These are phyloP conservation scores for Plantago ovata DNA, from an alignment of 257 asterid species.

Conservation along the genomic window DNA sequence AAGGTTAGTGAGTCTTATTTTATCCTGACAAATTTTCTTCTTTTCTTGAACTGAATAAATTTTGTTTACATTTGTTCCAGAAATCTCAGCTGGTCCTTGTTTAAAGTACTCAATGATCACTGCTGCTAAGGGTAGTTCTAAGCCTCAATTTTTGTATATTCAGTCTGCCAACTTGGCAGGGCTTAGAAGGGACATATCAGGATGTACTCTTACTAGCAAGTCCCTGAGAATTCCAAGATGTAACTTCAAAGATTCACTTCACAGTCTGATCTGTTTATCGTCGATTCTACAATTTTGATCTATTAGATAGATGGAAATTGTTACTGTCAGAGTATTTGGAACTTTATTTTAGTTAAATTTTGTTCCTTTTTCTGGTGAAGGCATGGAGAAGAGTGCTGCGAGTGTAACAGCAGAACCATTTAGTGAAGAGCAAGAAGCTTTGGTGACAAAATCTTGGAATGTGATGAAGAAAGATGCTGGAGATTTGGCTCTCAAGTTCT, in stretches of 20 bases:
- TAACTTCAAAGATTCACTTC: constrained; percentile 9
- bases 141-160: neutral
- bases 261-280: neutral
- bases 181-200: constrained; percentile 14
- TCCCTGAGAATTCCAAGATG: constrained; percentile 18
- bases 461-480: constrained; percentile 62
- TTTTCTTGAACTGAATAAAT: neutral
- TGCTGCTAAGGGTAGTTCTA: neutral
- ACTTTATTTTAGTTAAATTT: neutral
- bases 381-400: constrained; percentile 26
- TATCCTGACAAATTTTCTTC: neutral
- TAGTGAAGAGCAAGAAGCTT: constrained; percentile 67
- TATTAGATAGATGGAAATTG: too few relatives aligned
- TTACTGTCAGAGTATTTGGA: too few relatives aligned
- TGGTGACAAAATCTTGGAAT: constrained; percentile 63
- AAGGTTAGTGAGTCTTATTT: constrained; percentile 3
- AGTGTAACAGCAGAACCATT: constrained; percentile 28
- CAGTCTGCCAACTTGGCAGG: constrained; percentile 18
- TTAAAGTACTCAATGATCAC: neutral
- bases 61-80: neutral
- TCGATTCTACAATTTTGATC: too few relatives aligned
- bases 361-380: constrained; percentile 7
- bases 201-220: constrained; percentile 5
- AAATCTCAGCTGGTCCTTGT: constrained; percentile 5
- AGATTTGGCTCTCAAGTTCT: constrained; percentile 56